These are phyloP conservation scores for Trametes sp. DNA, from an alignment of 1,284 basidiomycete genomes.

Conservation along the genomic window DNA sequence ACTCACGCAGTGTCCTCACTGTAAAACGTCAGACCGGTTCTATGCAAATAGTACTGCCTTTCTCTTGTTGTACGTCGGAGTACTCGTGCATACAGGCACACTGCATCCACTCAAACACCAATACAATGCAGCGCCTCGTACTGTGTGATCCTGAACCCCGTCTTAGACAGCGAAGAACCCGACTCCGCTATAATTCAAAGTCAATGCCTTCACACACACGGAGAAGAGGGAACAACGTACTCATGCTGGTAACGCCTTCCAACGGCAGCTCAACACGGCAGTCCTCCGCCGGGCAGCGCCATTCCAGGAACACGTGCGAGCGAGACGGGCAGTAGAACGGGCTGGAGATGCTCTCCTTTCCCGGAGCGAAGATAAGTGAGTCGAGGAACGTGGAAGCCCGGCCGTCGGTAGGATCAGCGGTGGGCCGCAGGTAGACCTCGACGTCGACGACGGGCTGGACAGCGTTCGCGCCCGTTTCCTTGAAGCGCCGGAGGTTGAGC, in stretches of 20 bases:
- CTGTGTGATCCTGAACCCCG: slow-evolving; percentile 11
- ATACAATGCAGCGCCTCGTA: slow-evolving; percentile 9
- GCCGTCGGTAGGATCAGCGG: background rate
- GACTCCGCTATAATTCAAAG: background rate
- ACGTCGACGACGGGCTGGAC: background rate
- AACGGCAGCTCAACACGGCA: background rate
- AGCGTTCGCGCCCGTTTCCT: background rate
- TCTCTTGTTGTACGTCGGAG: too few species aligned
- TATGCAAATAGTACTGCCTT: too few species aligned
- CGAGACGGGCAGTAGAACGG: slow-evolving; percentile 9
- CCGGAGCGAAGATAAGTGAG: slow-evolving; percentile 1
- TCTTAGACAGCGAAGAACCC: background rate
- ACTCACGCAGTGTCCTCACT: too few species aligned
- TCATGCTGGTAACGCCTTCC: slow-evolving; percentile 13
- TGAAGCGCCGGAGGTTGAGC: slow-evolving; percentile 1
- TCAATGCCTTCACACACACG: too few species aligned
- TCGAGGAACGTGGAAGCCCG: background rate
- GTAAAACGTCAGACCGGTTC: too few species aligned
- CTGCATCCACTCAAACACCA: too few species aligned
- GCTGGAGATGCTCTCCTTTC: slow-evolving; percentile 7
- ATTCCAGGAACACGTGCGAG: slow-evolving; percentile 9
- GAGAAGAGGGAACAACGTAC: background rate
- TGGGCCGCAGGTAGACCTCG: background rate
- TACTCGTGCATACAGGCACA: too few species aligned
- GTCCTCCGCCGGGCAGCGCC: slow-evolving; percentile 5